Evolutionary conservation across 352 stramenopile genomes (phyloP).

Genomic region (Pythium monospermum): DNA sequence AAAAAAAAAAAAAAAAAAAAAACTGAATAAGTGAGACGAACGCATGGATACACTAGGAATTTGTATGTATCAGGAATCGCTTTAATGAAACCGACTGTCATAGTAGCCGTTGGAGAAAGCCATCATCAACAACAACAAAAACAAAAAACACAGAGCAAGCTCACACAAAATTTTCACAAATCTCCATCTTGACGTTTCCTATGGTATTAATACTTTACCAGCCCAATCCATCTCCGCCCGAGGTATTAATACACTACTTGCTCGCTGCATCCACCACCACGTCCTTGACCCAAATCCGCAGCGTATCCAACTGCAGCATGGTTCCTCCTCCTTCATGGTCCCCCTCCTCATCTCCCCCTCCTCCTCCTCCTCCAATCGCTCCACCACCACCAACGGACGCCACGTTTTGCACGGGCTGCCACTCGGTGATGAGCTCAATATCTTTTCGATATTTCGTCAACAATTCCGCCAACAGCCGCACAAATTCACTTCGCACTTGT

Average conservation of each 20-base stretch:
- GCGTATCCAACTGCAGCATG: constrained; percentile 44
- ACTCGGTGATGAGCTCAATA: constrained; percentile 70
- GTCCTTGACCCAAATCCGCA: constrained; percentile 74
- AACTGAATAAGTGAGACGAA: no score
- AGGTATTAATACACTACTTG: neutral
- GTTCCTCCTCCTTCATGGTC: no score
- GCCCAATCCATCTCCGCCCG: neutral
- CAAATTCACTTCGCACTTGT: constrained; percentile 63
- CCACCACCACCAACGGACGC: no score
- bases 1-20: no score
- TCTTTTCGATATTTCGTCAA: constrained; percentile 48
- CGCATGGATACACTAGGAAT: no score
- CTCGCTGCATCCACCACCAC: constrained; percentile 3
- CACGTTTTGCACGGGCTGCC: constrained; percentile 41
- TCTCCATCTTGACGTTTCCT: no score
- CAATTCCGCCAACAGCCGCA: constrained; percentile 51
- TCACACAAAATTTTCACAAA: no score
- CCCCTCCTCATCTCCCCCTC: no score
- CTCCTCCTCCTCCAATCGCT: no score
- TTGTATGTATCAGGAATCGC: no score
- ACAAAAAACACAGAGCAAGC: neutral
- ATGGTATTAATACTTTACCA: no score
- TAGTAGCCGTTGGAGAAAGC: neutral
- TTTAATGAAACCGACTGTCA: neutral
- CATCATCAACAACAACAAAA: neutral